These are phyloP conservation scores for Mycena rebaudengoi DNA, from an alignment of 768 basidiomycete species.

Conservation along the genomic window DNA sequence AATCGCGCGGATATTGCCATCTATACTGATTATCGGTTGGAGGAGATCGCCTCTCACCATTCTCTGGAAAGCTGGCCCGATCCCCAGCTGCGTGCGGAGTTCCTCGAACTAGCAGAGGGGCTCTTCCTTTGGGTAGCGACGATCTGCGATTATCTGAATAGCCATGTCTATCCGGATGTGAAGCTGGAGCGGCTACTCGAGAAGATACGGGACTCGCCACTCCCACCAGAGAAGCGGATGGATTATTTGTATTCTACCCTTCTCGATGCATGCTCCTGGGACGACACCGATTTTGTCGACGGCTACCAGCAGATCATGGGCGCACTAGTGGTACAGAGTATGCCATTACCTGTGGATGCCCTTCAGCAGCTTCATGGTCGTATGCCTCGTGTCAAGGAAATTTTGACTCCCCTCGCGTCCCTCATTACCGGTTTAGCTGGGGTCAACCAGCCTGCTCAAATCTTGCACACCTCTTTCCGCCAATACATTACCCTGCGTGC, in stretches of 20 bases:
- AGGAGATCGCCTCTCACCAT: constrained; percentile 10
- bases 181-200: constrained; percentile 15
- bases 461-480: background rate
- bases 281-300: constrained; percentile 17
- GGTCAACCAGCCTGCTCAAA: background rate
- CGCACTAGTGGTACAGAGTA: background rate
- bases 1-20: constrained; percentile 27
- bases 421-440: background rate
- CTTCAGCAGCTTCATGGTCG: background rate
- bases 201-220: background rate
- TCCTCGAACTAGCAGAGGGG: constrained; percentile 25
- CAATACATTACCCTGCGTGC: background rate
- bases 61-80: background rate
- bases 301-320: background rate
- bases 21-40: constrained; percentile 22
- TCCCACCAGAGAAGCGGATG: constrained; percentile 24
- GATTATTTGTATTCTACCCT: constrained; percentile 20
- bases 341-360: background rate
- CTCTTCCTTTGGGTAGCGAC: constrained; percentile 33
- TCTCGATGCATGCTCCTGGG: constrained; percentile 23
- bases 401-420: background rate
- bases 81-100: background rate
- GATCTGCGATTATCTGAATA: constrained; percentile 24
- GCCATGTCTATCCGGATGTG: constrained; percentile 15
- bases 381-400: background rate